phyloP scores from a whole-genome alignment of 2,329 filamentous ascomycete species.

The Colletotrichum somersetense region DNA sequence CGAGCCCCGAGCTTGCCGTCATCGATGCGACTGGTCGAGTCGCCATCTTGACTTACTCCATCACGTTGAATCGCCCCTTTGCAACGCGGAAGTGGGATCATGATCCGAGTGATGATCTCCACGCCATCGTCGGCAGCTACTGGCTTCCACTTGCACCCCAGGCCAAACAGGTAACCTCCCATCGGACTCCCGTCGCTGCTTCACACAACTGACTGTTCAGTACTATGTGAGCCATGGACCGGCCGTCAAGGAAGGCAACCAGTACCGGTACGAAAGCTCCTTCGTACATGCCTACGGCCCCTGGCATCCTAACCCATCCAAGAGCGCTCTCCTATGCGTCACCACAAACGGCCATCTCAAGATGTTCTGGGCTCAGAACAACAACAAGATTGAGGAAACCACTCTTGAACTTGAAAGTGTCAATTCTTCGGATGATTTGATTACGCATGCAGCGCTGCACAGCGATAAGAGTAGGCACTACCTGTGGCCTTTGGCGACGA shows the following conservation, averaged over 20 bases:
- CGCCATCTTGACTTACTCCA: conserved; percentile 77
- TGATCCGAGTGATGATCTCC: conserved; percentile 81
- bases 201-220: conserved; percentile 15
- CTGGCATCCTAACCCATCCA: conserved; percentile 77
- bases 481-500: conserved; percentile 27
- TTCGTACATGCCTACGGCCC: conserved; percentile 77
- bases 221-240: conserved; percentile 68
- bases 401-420: conserved; percentile 81
- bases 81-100: conserved; percentile 71
- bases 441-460: conserved; percentile 83
- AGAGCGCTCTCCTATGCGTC: conserved; percentile 81
- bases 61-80: conserved; percentile 79
- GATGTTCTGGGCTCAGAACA: conserved; percentile 82
- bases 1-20: conserved; percentile 83
- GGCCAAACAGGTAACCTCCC: conserved; percentile 53
- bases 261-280: conserved; percentile 78
- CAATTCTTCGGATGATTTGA: conserved; percentile 77
- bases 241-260: conserved; percentile 70
- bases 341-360: conserved; percentile 80
- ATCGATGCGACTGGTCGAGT: conserved; percentile 85
- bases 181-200: conserved; percentile 41
- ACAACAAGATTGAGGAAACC: conserved; percentile 77
- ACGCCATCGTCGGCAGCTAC: conserved; percentile 84
- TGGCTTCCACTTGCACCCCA: conserved; percentile 78
- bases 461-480: conserved; percentile 75